Conservation (phyloP, 2,329 filamentous ascomycete species). For the Neonectria hederae region DNA sequence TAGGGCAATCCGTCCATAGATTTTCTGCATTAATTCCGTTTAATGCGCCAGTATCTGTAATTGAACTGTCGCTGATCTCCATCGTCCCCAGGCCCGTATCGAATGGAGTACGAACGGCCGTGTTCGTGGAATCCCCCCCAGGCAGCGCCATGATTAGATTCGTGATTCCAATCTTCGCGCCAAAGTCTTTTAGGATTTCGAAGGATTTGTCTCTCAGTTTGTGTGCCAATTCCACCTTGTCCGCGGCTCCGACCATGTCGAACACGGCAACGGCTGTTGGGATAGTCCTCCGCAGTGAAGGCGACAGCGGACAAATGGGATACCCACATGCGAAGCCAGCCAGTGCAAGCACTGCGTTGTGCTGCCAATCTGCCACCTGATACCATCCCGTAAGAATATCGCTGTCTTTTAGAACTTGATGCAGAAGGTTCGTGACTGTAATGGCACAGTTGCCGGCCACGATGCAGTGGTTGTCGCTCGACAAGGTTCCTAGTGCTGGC, state of each 20-base stretch:
- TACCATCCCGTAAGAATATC: constrained; percentile 43
- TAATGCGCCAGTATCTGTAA: constrained; percentile 6
- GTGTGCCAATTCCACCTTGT: constrained; percentile 16
- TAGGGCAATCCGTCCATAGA: constrained; percentile 30
- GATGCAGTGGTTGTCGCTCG: constrained; percentile 41
- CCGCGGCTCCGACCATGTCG: constrained; percentile 10
- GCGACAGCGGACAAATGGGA: constrained; percentile 39
- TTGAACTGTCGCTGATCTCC: constrained; percentile 24
- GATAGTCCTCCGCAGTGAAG: constrained; percentile 29
- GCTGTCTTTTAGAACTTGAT: constrained; percentile 40
- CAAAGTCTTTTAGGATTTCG: constrained; percentile 33
- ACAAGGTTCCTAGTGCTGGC: constrained; percentile 38
- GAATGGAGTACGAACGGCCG: background rate
- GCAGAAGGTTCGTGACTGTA: constrained; percentile 41
- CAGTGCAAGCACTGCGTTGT: constrained; percentile 33
- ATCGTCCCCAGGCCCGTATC: constrained; percentile 19
- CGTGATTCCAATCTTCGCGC: constrained; percentile 31
- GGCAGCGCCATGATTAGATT: constrained; percentile 1
- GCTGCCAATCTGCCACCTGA: constrained; percentile 43
- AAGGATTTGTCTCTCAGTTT: constrained; percentile 26
- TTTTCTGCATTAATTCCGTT: constrained; percentile 10
- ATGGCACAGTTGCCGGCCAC: constrained; percentile 38
- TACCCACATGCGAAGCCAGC: constrained; percentile 40
- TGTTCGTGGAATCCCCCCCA: background rate
- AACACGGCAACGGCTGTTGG: constrained; percentile 29